Base-by-base conservation (phyloP, 306 rosid species). In the Sphenostylis stenocarpa region DNA sequence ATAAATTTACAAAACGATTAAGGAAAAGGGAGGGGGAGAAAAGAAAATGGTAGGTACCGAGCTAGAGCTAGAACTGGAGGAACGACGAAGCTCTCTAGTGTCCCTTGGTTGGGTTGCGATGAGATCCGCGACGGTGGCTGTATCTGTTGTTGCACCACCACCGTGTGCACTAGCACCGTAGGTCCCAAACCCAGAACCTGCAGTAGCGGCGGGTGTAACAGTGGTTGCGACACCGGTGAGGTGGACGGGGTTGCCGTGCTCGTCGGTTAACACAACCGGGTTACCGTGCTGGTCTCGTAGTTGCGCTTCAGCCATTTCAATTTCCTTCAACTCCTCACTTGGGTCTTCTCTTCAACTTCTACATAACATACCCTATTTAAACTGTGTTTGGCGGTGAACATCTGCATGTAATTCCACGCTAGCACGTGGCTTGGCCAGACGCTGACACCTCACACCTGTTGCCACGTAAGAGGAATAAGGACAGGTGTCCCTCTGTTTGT, bases 221-320 rank as follows among this genome's bases (percentile, higher is more conserved):
- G 76, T 16, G 70, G 78, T 80, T 14, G 91, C 97, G 4, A 92
- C 84, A 1, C 97, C 98, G 2, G 87, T 76, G 43, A 95, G 78
- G 45, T 74, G 70, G 52, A 95, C 74, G 51, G 97, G 96, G 23
- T 81, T 56, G 36, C 98, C 98, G 12, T 70, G 82, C 82, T 92
- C 92, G 26, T 91, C 92, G 1, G 91, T 91, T 56, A 91, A 41
- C 48, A 70, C 75, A 17, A 91, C 95, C 0, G 95, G 97, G 63
- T 88, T 86, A 7, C 98, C 97, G 14, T 60, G 60, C 72, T 84
- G 83, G 48, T 94, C 96, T 41, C 87, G 78, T 1, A 95, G 63
- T 21, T 81, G 81, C 0, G 77, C 80, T 52, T 87, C 87, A 3
- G 87, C 93, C 98, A 91, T 93, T 77, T 15, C 14, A 6, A 38